Percentiles rank a stretch among this genome's conserved stretches.
phyloP scores from a whole-genome alignment of 176 grass and related monocot genomes.

The Avena eriantha region DNA sequence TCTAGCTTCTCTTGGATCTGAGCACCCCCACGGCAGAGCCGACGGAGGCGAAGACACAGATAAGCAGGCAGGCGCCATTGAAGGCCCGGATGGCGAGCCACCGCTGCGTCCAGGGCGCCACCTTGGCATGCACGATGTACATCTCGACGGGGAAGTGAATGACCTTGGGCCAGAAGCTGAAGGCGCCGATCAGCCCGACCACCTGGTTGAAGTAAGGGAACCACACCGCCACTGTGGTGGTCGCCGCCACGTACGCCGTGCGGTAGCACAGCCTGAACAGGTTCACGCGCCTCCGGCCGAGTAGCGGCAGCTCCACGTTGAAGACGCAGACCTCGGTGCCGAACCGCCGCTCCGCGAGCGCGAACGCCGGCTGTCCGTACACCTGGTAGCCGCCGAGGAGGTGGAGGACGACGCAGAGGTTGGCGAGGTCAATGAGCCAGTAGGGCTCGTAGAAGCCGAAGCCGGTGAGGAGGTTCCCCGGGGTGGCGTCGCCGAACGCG shows the following conservation, averaged over 20 bases:
- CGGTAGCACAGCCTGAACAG: conserved; percentile 66
- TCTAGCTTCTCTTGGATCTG: conserved; percentile 35
- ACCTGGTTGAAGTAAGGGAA: conserved; percentile 90
- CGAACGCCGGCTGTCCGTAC: conserved; percentile 69
- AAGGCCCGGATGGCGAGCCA: conserved; percentile 64
- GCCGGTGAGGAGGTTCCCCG: conserved; percentile 86
- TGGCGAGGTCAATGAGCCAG: conserved; percentile 88
- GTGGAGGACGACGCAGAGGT: conserved; percentile 68
- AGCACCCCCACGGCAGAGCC: conserved; percentile 73
- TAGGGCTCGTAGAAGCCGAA: conserved; percentile 94
- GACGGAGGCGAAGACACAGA: conserved; percentile 59
- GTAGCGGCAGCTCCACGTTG: conserved; percentile 52
- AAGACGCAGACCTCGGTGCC: not conserved
- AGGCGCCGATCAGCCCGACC: conserved; percentile 66
- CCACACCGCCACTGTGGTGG: conserved; percentile 69
- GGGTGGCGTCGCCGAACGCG: conserved; percentile 79
- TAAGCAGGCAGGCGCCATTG: conserved; percentile 53
- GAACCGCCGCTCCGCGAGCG: conserved; percentile 45
- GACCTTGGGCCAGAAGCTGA: conserved; percentile 74
- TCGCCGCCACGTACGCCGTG: conserved; percentile 57
- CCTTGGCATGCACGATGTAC: conserved; percentile 73
- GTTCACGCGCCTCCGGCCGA: conserved; percentile 29
- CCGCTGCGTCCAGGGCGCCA: conserved; percentile 47
- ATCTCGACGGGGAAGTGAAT: conserved; percentile 90
- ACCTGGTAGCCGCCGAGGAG: conserved; percentile 85